These are phyloP conservation scores for Botrytis porri DNA, from an alignment of 2,329 filamentous ascomycete genomes.

Conservation along the genomic window DNA sequence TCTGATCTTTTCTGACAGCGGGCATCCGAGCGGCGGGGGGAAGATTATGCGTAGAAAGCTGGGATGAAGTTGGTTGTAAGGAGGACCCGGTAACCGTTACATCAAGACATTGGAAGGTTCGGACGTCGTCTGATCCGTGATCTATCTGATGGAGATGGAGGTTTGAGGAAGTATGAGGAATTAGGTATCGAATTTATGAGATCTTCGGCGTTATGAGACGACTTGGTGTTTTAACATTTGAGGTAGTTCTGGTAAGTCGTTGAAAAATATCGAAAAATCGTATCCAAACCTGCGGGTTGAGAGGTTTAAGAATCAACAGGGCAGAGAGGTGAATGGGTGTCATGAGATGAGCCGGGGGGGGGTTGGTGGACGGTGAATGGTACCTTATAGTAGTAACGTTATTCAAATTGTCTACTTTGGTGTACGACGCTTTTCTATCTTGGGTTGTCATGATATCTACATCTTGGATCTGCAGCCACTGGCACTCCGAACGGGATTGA, in stretches of 20 bases:
- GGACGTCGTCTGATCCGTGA: slow-evolving; percentile 18
- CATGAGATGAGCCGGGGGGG: slow-evolving; percentile 3
- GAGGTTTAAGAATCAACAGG: slow-evolving; percentile 21
- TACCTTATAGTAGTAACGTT: background rate
- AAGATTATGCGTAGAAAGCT: slow-evolving; percentile 7
- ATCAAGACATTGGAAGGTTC: slow-evolving; percentile 8
- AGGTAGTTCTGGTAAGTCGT: background rate
- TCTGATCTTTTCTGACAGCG: slow-evolving; percentile 52
- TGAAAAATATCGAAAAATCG: background rate
- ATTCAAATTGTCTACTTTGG: background rate
- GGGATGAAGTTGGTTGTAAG: slow-evolving; percentile 6
- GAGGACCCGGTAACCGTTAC: slow-evolving; percentile 5
- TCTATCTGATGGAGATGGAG: slow-evolving; percentile 7
- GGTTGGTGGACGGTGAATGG: background rate
- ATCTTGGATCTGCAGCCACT: slow-evolving; percentile 6
- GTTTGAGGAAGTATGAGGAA: background rate
- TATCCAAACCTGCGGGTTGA: slow-evolving; percentile 14
- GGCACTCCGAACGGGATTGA: background rate
- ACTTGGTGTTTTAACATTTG: slow-evolving; percentile 2
- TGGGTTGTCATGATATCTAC: slow-evolving; percentile 3
- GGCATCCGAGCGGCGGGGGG: slow-evolving; percentile 49
- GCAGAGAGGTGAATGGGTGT: slow-evolving; percentile 8
- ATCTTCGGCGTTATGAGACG: slow-evolving; percentile 16
- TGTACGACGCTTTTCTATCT: background rate
- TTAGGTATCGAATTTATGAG: slow-evolving; percentile 9